Evolutionary conservation across 495 filamentous ascomycete genomes (phyloP).

Genomic region (Pseudevernia furfuracea): DNA sequence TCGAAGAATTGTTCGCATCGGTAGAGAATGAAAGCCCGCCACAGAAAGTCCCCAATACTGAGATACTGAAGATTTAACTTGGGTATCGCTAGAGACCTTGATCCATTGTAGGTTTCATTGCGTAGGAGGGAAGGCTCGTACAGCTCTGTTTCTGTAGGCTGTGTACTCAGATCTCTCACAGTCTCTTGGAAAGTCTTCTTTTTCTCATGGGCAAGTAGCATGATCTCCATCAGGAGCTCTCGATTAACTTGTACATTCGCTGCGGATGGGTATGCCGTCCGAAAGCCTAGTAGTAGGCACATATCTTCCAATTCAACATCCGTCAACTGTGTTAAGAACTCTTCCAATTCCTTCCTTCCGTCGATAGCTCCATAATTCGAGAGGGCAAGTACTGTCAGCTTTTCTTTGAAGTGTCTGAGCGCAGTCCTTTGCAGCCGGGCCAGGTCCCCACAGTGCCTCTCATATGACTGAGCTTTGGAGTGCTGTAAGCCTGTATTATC

Average conservation of each 20-base stretch:
- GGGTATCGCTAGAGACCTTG: conserved; percentile 79
- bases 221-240: conserved; percentile 62
- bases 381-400: conserved; percentile 80
- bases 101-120: conserved; percentile 84
- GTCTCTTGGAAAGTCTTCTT: conserved; percentile 77
- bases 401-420: conserved; percentile 79
- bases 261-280: conserved; percentile 70
- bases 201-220: conserved; percentile 71
- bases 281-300: conserved; percentile 62
- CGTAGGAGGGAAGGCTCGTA: conserved; percentile 78
- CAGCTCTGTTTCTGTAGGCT: conserved; percentile 77
- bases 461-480: conserved; percentile 63
- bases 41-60: conserved; percentile 90
- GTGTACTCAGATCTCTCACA: conserved; percentile 57
- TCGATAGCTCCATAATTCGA: conserved; percentile 89
- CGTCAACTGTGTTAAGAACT: conserved; percentile 62
- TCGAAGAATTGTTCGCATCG: conserved; percentile 90
- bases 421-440: conserved; percentile 74
- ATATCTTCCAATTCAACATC: conserved; percentile 67
- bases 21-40: conserved; percentile 83
- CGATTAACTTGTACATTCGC: conserved; percentile 55
- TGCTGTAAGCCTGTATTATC: conserved; percentile 79
- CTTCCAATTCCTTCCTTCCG: conserved; percentile 66
- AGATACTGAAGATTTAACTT: conserved; percentile 96
- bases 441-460: conserved; percentile 65